A percentile compares a stretch with the other conserved stretches of the same genome.
Conservation (phyloP, 1,284 basidiomycete genomes). For the Takashimella tepidaria region DNA sequence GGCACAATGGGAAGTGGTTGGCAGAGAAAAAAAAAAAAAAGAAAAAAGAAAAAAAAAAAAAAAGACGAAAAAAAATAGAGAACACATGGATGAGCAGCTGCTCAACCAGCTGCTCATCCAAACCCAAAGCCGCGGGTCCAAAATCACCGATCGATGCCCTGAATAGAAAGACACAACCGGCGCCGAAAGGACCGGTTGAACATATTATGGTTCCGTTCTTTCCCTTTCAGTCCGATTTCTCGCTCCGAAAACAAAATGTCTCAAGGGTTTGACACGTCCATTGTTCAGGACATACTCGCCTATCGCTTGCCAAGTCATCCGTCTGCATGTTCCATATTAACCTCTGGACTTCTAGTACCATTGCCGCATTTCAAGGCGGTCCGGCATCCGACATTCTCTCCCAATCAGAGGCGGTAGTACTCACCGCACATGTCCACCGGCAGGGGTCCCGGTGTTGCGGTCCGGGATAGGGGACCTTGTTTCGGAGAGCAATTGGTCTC, state of each 20-base stretch:
- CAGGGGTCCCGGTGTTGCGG: neutral
- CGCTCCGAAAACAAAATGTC: too few relatives aligned
- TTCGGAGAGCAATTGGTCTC: neutral
- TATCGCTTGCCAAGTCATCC: too few relatives aligned
- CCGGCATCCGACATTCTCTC: neutral
- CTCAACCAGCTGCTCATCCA: too few relatives aligned
- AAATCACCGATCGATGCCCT: neutral
- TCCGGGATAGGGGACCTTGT: neutral
- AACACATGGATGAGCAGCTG: neutral
- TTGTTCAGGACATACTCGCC: too few relatives aligned
- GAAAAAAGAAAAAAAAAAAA: too few relatives aligned
- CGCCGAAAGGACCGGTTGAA: neutral
- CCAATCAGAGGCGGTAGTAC: too few relatives aligned
- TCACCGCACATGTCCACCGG: neutral
- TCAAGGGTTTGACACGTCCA: too few relatives aligned
- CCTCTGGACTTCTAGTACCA: neutral
- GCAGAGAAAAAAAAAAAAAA: too few relatives aligned
- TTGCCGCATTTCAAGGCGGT: neutral
- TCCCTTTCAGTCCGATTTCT: too few relatives aligned
- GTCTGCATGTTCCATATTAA: too few relatives aligned
- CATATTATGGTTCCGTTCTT: too few relatives aligned
- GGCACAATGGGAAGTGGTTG: too few relatives aligned
- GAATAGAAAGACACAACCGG: neutral
- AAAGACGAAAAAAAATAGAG: neutral
- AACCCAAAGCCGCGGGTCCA: neutral